Evolutionary conservation across 2,329 filamentous ascomycete genomes (phyloP).

Genomic region (Dothistroma pini): DNA sequence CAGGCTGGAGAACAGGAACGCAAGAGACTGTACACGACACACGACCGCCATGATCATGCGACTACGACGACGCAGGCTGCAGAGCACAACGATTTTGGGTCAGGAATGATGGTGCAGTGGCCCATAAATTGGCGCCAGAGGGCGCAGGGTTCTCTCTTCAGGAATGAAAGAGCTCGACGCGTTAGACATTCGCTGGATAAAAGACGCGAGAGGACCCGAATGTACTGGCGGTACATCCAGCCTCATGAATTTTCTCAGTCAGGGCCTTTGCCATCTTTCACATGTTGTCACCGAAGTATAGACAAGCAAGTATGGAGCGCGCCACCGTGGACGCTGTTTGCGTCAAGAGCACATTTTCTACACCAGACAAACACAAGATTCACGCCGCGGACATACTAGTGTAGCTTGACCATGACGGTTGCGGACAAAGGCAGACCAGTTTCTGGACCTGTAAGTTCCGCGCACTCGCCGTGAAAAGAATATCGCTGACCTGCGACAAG

Average conservation of each 20-base stretch:
- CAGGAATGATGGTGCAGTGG: too few species aligned
- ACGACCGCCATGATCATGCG: too few species aligned
- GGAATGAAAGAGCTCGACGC: too few species aligned
- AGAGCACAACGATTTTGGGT: too few species aligned
- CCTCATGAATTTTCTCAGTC: neutral
- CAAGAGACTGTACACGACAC: too few species aligned
- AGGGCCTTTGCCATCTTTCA: neutral
- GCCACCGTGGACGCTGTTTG: neutral
- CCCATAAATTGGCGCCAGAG: too few species aligned
- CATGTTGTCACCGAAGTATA: neutral
- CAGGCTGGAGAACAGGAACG: too few species aligned
- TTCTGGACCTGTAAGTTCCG: neutral
- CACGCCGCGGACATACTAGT: neutral
- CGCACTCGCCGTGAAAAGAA: neutral
- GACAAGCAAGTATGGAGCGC: neutral
- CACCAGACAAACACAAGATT: neutral
- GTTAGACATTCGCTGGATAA: too few species aligned
- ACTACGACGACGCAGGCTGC: too few species aligned
- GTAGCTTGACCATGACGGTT: neutral
- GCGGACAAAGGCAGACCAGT: neutral
- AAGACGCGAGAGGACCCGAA: too few species aligned
- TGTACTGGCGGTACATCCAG: neutral
- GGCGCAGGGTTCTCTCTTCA: too few species aligned
- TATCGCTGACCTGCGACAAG: neutral
- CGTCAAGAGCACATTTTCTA: neutral